Percentiles rank a stretch among this genome's conserved stretches.
These are phyloP conservation scores for Wickerhamomyces canadensis DNA, from an alignment of 805 yeast species.

Conservation along the genomic window DNA sequence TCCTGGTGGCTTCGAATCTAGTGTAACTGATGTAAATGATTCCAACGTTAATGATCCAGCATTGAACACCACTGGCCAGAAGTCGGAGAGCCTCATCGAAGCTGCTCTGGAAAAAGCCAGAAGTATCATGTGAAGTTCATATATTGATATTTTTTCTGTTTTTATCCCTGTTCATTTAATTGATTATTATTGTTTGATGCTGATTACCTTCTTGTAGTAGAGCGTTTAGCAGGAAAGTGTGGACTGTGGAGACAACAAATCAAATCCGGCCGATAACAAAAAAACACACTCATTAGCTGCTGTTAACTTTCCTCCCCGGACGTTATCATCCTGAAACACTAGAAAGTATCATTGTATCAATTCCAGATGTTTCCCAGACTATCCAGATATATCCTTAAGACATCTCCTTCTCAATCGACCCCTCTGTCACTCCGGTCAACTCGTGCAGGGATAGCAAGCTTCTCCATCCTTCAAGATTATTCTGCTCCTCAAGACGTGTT, in stretches of 20 bases:
- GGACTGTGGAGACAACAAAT: too few species aligned
- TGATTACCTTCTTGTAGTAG: too few species aligned
- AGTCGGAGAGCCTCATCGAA: slow-evolving; percentile 5
- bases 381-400: background rate
- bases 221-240: too few species aligned
- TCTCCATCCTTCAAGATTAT: background rate
- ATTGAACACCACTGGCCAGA: background rate
- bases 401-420: background rate
- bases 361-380: background rate
- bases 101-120: slow-evolving; percentile 7
- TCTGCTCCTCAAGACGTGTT: slow-evolving; percentile 10
- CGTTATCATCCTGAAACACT: too few species aligned
- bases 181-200: too few species aligned
- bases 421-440: too few species aligned
- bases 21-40: background rate
- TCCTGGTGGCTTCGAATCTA: background rate
- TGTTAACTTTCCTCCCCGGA: too few species aligned
- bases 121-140: background rate
- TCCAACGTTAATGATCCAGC: background rate
- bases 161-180: background rate
- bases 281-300: too few species aligned
- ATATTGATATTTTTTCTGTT: background rate
- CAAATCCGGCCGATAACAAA: too few species aligned
- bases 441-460: slow-evolving; percentile 1
- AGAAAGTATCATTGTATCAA: too few species aligned